Evolutionary conservation across 2,329 filamentous ascomycete species (phyloP).

Genomic region (Escovopsis weberi): DNA sequence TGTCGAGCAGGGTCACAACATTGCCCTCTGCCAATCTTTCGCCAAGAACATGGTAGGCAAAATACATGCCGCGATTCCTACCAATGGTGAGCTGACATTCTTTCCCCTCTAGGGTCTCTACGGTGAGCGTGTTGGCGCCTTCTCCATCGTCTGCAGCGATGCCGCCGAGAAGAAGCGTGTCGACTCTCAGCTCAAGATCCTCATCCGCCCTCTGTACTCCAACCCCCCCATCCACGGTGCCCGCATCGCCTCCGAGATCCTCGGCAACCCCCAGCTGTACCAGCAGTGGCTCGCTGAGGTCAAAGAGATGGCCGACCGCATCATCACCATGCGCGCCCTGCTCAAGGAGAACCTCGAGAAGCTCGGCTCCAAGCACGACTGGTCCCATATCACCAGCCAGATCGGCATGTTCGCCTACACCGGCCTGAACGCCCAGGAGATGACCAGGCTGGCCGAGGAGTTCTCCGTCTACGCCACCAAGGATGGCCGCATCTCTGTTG

Average conservation of each 20-base stretch:
- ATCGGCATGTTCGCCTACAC: constrained; percentile 99
- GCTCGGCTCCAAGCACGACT: constrained; percentile 91
- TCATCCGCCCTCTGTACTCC: constrained; percentile 93
- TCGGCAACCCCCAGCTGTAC: constrained; percentile 74
- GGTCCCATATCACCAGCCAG: constrained; percentile 96
- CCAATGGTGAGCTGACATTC: background rate
- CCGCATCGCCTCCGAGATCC: constrained; percentile 81
- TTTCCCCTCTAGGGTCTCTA: constrained; percentile 60
- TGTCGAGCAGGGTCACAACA: constrained; percentile 78
- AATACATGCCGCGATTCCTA: background rate
- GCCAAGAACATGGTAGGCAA: constrained; percentile 90
- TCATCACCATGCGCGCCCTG: constrained; percentile 93
- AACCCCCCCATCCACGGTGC: constrained; percentile 96
- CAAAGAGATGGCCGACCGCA: constrained; percentile 97
- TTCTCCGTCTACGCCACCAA: constrained; percentile 97
- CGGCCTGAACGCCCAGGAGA: constrained; percentile 77
- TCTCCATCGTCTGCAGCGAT: constrained; percentile 77
- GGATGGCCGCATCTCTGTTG: constrained; percentile 75
- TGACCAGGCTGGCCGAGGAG: constrained; percentile 83
- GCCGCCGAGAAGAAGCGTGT: constrained; percentile 88
- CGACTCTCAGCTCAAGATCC: constrained; percentile 95
- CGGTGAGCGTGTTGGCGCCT: constrained; percentile 93
- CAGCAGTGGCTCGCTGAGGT: constrained; percentile 92
- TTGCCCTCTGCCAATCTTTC: constrained; percentile 83
- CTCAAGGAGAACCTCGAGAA: constrained; percentile 92